Evolutionary conservation across 2,329 filamentous ascomycete genomes (phyloP), one percentile per base, ranked within the genome.

Genomic region (Cladosporium austrohemisphaericum): DNA sequence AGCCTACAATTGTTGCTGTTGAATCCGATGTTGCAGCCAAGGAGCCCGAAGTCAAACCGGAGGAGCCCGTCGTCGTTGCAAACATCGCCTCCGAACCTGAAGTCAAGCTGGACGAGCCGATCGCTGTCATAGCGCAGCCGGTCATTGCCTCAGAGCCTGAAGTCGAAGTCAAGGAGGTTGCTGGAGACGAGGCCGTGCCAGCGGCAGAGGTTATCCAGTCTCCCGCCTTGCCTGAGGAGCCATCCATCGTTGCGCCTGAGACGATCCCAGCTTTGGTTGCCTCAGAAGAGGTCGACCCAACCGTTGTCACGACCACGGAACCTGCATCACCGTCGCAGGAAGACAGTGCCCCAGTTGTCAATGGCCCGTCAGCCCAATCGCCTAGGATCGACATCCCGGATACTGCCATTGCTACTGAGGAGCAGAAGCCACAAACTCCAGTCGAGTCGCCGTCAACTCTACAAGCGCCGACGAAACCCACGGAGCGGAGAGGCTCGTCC

Each of bases 11-110:
- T 22, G 18, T 6, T 66, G 62, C 45, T 80, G 55, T 5, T 67
- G 65, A 4, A 68, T 67, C 22, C 94, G 70, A 52, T 84, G 81
- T n/a, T n/a, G n/a, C n/a, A n/a, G n/a, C n/a, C n/a, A n/a, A n/a
- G n/a, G n/a, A n/a, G n/a, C n/a, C n/a, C n/a, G n/a, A n/a, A n/a
- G n/a, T n/a, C n/a, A n/a, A n/a, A n/a, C n/a, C n/a, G n/a, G n/a
- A 0, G 86, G 82, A 53, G 83, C 74, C 28, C 13, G 33, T 16
- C 7, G 33, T 36, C 22, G 14, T 9, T 20, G 33, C 14, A n/a
- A 31, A 31, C 11, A 31, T 31, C 14, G 28, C 11, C 28, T n/a
- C 14, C 28, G 14, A 31, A 10, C 28, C 28, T 31, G 28, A 31
- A 16, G 29, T 19, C 9, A 22, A 45, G 32, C 13, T 23, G 25